Evolutionary conservation across 2,329 filamentous ascomycete genomes (phyloP).

Genomic region (Sclerotinia nivalis): DNA sequence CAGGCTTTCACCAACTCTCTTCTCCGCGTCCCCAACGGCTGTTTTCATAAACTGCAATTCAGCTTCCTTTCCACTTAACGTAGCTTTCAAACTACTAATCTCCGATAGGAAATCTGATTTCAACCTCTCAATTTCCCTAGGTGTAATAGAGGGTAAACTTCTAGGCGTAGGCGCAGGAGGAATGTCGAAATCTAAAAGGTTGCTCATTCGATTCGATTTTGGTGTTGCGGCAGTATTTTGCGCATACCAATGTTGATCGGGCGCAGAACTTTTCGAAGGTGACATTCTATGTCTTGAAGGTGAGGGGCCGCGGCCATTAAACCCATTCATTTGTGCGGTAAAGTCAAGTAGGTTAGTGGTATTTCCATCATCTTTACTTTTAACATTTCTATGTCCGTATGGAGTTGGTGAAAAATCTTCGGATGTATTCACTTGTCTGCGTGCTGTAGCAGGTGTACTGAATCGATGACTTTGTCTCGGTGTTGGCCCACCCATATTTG

Average conservation of each 20-base stretch:
- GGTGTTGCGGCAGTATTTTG: constrained; percentile 31
- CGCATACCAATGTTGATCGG: constrained; percentile 32
- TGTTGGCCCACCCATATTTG: constrained; percentile 44
- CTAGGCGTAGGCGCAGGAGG: constrained; percentile 91
- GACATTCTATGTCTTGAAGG: constrained; percentile 52
- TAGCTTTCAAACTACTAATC: constrained; percentile 91
- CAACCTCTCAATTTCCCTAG: constrained; percentile 86
- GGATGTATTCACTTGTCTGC: constrained; percentile 30
- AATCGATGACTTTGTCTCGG: constrained; percentile 35
- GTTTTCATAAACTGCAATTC: constrained; percentile 85
- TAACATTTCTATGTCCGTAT: constrained; percentile 40
- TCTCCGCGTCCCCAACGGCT: constrained; percentile 86
- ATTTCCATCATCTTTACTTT: constrained; percentile 46
- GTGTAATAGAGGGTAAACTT: constrained; percentile 86
- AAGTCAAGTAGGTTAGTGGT: constrained; percentile 85
- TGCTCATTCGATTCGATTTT: constrained; percentile 52
- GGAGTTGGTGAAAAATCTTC: constrained; percentile 45
- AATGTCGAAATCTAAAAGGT: constrained; percentile 86
- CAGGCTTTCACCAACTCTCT: constrained; percentile 81
- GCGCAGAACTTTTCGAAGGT: constrained; percentile 45
- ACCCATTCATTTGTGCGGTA: constrained; percentile 71
- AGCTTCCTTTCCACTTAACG: constrained; percentile 87
- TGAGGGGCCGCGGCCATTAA: constrained; percentile 48
- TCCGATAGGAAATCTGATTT: constrained; percentile 91
- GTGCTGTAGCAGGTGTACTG: constrained; percentile 38